A percentile compares a stretch with the other conserved stretches of the same genome.
These are phyloP conservation scores for Zelonia costaricensis DNA, from an alignment of 208 protist species.

Conservation along the genomic window DNA sequence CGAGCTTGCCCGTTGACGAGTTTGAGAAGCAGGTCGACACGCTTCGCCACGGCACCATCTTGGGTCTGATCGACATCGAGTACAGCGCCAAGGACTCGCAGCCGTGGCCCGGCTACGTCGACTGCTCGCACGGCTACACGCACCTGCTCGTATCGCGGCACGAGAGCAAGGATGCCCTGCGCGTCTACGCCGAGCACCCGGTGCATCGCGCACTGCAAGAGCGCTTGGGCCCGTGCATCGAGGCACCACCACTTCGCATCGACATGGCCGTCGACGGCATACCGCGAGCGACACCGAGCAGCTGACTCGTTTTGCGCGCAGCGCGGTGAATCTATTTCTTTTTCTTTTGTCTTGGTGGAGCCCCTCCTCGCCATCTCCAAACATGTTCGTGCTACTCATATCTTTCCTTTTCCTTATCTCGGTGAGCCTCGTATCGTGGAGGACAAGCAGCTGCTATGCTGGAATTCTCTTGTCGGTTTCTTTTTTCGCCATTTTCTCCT, in stretches of 20 bases:
- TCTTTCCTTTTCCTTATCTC: no score
- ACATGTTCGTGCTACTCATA: no score
- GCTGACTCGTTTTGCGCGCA: no score
- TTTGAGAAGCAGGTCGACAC: constrained; percentile 18
- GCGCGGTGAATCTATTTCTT: not conserved
- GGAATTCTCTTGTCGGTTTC: no score
- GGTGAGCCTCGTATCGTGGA: no score
- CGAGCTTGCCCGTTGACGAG: constrained; percentile 5
- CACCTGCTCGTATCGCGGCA: constrained; percentile 62
- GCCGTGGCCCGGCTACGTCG: constrained; percentile 46
- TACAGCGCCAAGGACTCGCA: constrained; percentile 35
- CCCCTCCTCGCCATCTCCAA: no score
- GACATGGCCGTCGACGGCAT: constrained; percentile 27
- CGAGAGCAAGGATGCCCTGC: constrained; percentile 33
- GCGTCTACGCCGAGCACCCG: constrained; percentile 29
- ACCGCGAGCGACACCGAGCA: not conserved
- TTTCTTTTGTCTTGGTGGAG: no score
- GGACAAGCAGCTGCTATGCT: no score
- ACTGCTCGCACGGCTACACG: constrained; percentile 44
- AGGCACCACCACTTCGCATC: constrained; percentile 36
- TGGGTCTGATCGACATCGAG: constrained; percentile 43
- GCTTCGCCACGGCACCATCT: constrained; percentile 25
- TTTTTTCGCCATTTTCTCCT: no score
- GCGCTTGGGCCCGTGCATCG: constrained; percentile 26
- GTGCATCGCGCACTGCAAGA: constrained; percentile 44